These are phyloP conservation scores for Mallotus repandus DNA, from an alignment of 441 rosid species.

Conservation along the genomic window DNA sequence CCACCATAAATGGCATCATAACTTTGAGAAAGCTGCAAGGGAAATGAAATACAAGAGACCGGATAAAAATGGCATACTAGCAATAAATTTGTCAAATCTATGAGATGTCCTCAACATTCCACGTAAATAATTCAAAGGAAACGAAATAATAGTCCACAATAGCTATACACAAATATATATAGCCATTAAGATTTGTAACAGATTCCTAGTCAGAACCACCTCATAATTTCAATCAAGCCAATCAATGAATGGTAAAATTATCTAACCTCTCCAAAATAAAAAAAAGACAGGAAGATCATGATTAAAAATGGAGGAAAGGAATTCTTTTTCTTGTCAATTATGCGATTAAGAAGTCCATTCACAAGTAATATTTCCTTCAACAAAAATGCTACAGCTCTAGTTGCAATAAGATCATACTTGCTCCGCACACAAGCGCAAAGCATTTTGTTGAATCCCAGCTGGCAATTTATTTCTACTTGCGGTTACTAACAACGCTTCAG, in stretches of 20 bases:
- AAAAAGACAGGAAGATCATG: background rate
- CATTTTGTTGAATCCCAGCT: slow-evolving; percentile 55
- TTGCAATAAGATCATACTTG: slow-evolving; percentile 48
- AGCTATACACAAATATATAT: too few species aligned
- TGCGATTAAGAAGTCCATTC: background rate
- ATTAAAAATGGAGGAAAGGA: background rate
- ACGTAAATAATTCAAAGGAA: background rate
- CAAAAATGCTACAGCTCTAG: slow-evolving; percentile 12
- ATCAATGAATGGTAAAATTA: background rate
- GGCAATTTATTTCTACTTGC: slow-evolving; percentile 57
- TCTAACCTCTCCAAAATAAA: background rate
- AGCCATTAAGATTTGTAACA: background rate
- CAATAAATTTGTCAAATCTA: too few species aligned
- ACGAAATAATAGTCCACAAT: too few species aligned
- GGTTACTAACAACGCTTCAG: slow-evolving; percentile 76
- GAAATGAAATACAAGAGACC: slow-evolving; percentile 11
- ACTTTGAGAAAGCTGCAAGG: slow-evolving; percentile 70
- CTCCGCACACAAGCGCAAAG: slow-evolving; percentile 64
- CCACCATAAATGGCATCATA: slow-evolving; percentile 79
- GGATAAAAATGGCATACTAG: background rate
- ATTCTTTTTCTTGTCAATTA: background rate
- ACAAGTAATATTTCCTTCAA: background rate
- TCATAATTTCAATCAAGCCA: background rate
- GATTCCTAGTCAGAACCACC: background rate
- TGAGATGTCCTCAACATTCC: background rate